A percentile compares a stretch with the other conserved stretches of the same genome.
Conservation (phyloP, 2,329 filamentous ascomycete species). For the Fragosphaeria purpurea region DNA sequence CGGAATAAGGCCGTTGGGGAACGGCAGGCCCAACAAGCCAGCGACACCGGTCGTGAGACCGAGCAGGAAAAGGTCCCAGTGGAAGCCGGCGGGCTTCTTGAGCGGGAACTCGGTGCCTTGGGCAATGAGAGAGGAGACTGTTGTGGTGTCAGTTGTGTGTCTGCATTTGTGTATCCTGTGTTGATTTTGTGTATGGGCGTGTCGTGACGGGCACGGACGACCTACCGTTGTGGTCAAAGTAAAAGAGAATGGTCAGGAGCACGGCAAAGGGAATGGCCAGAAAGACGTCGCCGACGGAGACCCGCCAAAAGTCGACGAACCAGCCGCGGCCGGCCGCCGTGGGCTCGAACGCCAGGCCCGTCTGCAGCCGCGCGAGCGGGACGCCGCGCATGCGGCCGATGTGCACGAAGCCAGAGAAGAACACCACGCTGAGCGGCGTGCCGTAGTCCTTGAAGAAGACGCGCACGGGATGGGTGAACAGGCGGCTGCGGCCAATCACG, state of each 20-base stretch:
- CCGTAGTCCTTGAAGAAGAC: conserved; percentile 87
- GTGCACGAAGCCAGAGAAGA: conserved; percentile 85
- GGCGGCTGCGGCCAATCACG: conserved; percentile 55
- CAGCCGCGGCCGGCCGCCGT: conserved; percentile 59
- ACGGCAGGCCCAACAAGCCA: conserved; percentile 66
- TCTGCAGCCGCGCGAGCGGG: conserved; percentile 61
- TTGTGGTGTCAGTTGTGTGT: conserved; percentile 5
- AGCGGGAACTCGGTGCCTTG: conserved; percentile 77
- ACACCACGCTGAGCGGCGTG: conserved; percentile 70
- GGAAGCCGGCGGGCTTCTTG: conserved; percentile 70
- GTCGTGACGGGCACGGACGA: not conserved
- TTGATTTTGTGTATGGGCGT: too few species aligned
- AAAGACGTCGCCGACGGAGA: conserved; percentile 64
- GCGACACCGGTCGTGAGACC: conserved; percentile 68
- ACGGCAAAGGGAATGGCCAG: conserved; percentile 80
- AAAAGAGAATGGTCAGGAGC: conserved; percentile 75
- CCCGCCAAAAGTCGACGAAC: conserved; percentile 75
- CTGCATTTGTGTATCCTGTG: too few species aligned
- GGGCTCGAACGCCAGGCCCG: conserved; percentile 66
- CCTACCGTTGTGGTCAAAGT: conserved; percentile 79
- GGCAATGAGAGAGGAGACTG: conserved; percentile 71
- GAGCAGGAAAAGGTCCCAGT: conserved; percentile 77
- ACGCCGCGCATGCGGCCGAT: conserved; percentile 72
- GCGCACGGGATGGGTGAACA: conserved; percentile 66
- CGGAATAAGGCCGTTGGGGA: conserved; percentile 74